Percentiles rank a stretch among this genome's conserved stretches.
Conservation (phyloP, 2,329 filamentous ascomycete genomes). For the Cercospora sp. region DNA sequence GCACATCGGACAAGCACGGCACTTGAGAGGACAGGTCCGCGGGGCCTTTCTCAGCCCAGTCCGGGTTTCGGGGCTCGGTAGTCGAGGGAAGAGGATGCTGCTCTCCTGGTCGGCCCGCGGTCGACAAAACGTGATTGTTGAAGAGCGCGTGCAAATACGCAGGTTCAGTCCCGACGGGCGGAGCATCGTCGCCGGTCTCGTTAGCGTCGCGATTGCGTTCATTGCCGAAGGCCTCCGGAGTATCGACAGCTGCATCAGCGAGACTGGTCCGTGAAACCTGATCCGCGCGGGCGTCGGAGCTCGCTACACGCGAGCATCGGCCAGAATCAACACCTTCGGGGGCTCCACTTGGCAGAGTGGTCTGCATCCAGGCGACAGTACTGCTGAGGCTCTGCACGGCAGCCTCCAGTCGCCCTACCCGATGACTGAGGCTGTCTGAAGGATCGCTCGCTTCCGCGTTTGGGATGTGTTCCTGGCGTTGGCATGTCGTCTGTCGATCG, state of each 20-base stretch:
- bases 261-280: too few species aligned
- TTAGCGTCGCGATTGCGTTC: neutral
- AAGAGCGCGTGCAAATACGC: neutral
- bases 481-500: neutral
- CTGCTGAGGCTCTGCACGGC: neutral
- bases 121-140: neutral
- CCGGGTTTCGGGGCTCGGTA: neutral
- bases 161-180: neutral
- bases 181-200: neutral
- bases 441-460: neutral
- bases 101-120: neutral
- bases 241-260: too few species aligned
- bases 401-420: neutral
- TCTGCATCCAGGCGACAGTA: neutral
- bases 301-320: neutral
- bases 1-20: neutral
- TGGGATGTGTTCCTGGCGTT: neutral
- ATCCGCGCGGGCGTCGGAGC: neutral
- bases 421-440: neutral
- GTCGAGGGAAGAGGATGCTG: neutral
- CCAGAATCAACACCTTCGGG: neutral
- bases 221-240: neutral
- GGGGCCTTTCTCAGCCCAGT: neutral
- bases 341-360: neutral
- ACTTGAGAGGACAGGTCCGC: neutral